phyloP scores from a whole-genome alignment of 139 green algal species.

The Tetradesmus obliquus region DNA sequence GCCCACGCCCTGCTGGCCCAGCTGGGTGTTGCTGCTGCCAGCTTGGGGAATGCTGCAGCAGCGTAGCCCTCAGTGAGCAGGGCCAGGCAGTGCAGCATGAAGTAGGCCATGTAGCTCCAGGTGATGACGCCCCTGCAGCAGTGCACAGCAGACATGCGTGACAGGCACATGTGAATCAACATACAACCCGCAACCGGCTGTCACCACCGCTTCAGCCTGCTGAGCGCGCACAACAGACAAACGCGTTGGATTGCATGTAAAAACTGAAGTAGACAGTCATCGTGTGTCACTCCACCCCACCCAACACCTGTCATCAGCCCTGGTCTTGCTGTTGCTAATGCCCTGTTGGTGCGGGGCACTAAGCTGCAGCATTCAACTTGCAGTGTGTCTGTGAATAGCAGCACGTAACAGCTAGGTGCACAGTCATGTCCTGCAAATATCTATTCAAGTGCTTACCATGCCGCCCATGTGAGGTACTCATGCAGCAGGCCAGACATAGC shows the following conservation, averaged over 20 bases:
- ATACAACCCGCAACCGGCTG: too few species aligned
- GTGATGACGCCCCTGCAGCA: conserved; percentile 13
- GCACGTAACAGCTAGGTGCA: not conserved
- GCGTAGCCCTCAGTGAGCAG: not conserved
- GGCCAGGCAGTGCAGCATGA: conserved; percentile 29
- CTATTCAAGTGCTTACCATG: not conserved
- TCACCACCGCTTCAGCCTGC: too few species aligned
- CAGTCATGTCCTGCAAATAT: not conserved
- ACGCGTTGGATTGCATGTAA: too few species aligned
- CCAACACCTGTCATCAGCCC: too few species aligned
- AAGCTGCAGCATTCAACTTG: too few species aligned
- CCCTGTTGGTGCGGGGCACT: too few species aligned
- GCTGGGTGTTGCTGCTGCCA: not conserved
- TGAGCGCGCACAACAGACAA: too few species aligned
- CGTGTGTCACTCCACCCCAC: too few species aligned
- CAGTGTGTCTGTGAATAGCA: too few species aligned
- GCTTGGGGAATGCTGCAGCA: not conserved
- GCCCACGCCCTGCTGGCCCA: not conserved
- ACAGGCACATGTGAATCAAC: not conserved
- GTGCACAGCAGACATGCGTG: not conserved
- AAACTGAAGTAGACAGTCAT: too few species aligned
- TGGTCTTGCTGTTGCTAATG: too few species aligned
- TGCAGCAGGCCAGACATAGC: conserved; percentile 25
- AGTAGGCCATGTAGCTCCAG: conserved; percentile 22
- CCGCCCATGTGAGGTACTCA: conserved; percentile 31